Conservation (phyloP, 768 basidiomycete species). For the Suillus subaureus region DNA sequence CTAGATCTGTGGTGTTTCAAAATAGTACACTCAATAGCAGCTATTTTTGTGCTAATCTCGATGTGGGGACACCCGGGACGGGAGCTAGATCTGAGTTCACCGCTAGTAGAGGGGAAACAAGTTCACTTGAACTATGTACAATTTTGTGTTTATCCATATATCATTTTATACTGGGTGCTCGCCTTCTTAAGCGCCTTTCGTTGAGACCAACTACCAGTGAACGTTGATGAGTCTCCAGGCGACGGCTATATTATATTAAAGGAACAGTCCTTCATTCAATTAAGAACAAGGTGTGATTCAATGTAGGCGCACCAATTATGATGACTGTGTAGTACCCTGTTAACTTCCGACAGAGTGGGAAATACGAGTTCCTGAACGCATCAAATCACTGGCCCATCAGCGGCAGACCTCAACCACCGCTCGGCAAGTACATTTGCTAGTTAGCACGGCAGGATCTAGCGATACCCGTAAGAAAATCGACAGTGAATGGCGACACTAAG, state of each 20-base stretch:
- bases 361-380: too few relatives aligned
- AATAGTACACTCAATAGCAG: too few relatives aligned
- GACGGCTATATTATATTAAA: neutral
- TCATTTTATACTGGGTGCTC: neutral
- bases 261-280: neutral
- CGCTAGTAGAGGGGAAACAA: too few relatives aligned
- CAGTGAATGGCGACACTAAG: neutral
- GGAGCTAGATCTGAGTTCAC: too few relatives aligned
- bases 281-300: neutral
- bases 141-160: neutral
- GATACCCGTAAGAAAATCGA: neutral
- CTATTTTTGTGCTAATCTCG: too few relatives aligned
- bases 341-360: too few relatives aligned
- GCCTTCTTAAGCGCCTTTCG: neutral
- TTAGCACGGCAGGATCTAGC: neutral
- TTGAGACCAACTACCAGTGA: neutral
- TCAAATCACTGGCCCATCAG: too few relatives aligned
- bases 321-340: too few relatives aligned
- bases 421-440: too few relatives aligned
- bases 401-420: too few relatives aligned
- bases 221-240: neutral
- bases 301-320: neutral
- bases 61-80: too few relatives aligned
- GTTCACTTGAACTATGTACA: neutral
- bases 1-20: too few relatives aligned